Base-by-base conservation (phyloP, 768 basidiomycete species). In the Lanmaoa rubissima region DNA sequence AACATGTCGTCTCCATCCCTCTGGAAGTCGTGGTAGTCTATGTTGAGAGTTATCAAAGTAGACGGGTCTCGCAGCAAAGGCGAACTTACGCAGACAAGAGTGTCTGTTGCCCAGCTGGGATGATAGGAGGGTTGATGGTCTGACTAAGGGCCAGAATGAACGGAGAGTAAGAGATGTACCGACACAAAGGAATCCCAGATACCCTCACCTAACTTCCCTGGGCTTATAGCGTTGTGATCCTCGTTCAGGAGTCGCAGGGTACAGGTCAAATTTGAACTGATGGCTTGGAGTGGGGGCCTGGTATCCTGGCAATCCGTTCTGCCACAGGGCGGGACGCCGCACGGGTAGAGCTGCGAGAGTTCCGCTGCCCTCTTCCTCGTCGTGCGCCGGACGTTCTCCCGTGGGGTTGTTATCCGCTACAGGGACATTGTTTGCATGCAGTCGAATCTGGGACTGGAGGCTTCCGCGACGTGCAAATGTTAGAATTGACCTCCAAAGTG, bases 221-320 rank as follows among this genome's bases (percentile, higher is more conserved):
- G 7, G 10, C 3, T 24, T 35, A 39, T 65, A 64, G 9, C 63
- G 45, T 40, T 28, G 59, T 28, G 60, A 64, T 12, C 39, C 52
- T 28, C 21, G 10, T 4, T 58, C 63, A 2, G 55, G 64, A 19
- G 40, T 62, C 3, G 63, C 42, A 16, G 54, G 44, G 4, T 26
- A 2, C 17, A 14, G 28, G 35, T 31, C 11, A 6, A 34, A 45
- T 7, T 21, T 13, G 24, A 44, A 26, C 12, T n/a, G 39, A 8
- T 16, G 17, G 12, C 8, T 13, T 5, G 53, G 24, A 38, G 21
- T 24, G 31, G 14, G 48, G 13, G 1, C 40, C 12, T 21, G 53
- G 34, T 51, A 36, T 19, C 1, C 54, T 16, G 35, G 31, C 21
- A 51, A 17, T 4, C 28, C 21, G 5, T 32, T 31, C 28, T 24